Conservation (phyloP, 1,139 yeast species). For the Protomyces pachydermus region DNA sequence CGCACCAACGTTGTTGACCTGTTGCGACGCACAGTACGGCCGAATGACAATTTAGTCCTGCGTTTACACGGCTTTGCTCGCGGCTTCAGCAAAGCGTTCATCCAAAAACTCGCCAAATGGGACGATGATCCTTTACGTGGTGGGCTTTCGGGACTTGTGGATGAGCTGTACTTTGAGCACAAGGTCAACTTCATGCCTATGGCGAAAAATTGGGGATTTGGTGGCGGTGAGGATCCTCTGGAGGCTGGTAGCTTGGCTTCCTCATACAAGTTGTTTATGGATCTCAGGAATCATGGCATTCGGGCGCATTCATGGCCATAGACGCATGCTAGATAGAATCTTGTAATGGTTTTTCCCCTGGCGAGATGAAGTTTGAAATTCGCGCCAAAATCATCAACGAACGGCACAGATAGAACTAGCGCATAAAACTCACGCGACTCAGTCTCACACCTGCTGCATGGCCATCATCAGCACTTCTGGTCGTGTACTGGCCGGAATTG, state of each 20-base stretch:
- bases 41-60: constrained; percentile 13
- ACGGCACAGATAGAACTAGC: no score
- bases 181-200: neutral
- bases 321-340: neutral
- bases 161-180: constrained; percentile 22
- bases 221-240: neutral
- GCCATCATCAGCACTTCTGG: no score
- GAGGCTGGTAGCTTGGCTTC: constrained; percentile 3
- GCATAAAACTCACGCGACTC: no score
- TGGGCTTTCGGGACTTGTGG: constrained; percentile 6
- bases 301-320: constrained; percentile 20
- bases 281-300: constrained; percentile 4
- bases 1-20: constrained; percentile 1
- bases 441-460: no score
- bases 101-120: neutral
- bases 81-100: constrained; percentile 12
- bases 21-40: constrained; percentile 11
- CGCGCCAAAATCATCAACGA: no score
- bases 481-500: no score
- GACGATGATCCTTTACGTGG: constrained; percentile 5
- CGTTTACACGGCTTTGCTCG: constrained; percentile 6
- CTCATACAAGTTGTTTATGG: constrained; percentile 3
- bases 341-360: no score
- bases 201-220: neutral
- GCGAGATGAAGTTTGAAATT: no score